Evolutionary conservation across 1,284 basidiomycete species (phyloP).

Genomic region (Apiotrichum gracile): DNA sequence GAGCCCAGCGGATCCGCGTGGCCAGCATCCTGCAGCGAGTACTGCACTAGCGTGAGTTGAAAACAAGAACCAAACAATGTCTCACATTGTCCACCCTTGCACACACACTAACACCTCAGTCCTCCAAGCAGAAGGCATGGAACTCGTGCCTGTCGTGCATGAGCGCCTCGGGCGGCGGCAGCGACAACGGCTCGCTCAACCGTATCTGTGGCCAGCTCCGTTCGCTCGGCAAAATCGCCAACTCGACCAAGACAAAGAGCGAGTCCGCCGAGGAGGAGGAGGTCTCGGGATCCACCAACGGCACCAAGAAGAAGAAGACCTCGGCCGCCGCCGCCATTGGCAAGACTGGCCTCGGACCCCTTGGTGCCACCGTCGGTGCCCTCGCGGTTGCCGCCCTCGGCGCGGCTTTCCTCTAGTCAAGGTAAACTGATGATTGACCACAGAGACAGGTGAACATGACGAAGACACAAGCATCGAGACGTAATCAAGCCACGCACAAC

Average conservation of each 20-base stretch:
- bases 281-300: background rate
- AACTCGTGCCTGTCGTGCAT: constrained; percentile 2
- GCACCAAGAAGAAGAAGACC: background rate
- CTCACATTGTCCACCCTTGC: background rate
- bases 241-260: background rate
- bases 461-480: no score
- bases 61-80: background rate
- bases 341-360: no score
- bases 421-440: no score
- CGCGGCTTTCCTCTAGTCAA: no score
- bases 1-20: constrained; percentile 3
- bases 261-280: background rate
- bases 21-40: constrained; percentile 1
- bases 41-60: constrained; percentile 6
- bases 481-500: no score
- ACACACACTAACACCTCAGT: background rate
- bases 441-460: no score
- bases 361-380: no score
- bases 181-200: constrained; percentile 3
- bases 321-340: no score
- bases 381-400: no score
- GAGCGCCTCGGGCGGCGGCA: background rate
- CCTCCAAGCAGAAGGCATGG: background rate
- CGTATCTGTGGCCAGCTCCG: constrained; percentile 3
- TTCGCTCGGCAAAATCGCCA: background rate